phyloP scores from a whole-genome alignment of 352 stramenopile genomes.

The Pythium dissimile region DNA sequence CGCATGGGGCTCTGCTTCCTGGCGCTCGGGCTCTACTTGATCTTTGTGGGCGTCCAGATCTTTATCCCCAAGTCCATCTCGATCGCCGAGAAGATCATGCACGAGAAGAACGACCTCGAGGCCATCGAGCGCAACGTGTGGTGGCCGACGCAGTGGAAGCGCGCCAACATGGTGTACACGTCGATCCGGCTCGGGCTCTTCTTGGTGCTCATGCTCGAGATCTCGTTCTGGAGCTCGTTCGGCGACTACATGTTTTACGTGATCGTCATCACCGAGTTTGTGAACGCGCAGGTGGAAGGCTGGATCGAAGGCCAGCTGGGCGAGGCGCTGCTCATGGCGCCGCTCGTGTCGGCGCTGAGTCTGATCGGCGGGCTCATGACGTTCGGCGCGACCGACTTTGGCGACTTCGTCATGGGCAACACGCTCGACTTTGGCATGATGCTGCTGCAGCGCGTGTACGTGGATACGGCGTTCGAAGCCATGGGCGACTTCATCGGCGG shows the following conservation, averaged over 20 bases:
- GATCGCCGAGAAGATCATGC: constrained; percentile 86
- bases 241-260: constrained; percentile 96
- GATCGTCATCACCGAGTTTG: constrained; percentile 91
- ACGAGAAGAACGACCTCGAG: constrained; percentile 77
- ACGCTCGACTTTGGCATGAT: constrained; percentile 95
- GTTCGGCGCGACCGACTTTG: constrained; percentile 95
- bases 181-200: constrained; percentile 91
- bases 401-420: constrained; percentile 95
- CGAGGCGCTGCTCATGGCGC: constrained; percentile 89
- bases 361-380: constrained; percentile 93
- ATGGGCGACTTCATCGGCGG: constrained; percentile 57
- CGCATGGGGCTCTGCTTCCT: constrained; percentile 93
- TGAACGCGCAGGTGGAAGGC: constrained; percentile 84
- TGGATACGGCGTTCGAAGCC: constrained; percentile 80
- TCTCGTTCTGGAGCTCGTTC: constrained; percentile 95
- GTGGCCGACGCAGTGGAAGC: constrained; percentile 93
- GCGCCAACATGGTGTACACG: constrained; percentile 94
- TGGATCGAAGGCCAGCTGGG: constrained; percentile 90
- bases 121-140: constrained; percentile 72
- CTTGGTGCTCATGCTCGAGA: constrained; percentile 93
- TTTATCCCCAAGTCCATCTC: constrained; percentile 91
- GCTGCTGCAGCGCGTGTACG: constrained; percentile 91
- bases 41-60: constrained; percentile 79
- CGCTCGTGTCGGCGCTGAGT: constrained; percentile 87
- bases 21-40: constrained; percentile 85